Percentiles rank a stretch among this genome's conserved stretches.
Conservation (phyloP, 495 filamentous ascomycete genomes). For the Annulohypoxylon moriforme region DNA sequence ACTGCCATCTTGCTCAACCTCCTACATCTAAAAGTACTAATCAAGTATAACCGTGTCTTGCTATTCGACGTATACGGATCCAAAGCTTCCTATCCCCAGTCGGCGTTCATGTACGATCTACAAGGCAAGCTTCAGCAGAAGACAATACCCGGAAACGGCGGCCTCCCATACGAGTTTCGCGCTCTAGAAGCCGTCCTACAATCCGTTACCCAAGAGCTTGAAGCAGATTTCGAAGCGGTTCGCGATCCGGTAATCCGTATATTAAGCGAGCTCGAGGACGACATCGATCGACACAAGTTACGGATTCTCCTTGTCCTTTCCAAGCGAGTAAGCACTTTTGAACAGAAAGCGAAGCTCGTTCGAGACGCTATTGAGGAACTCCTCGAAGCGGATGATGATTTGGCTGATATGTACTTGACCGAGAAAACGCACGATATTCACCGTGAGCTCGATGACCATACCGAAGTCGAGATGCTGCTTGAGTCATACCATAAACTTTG, state of each 20-base stretch:
- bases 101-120: constrained; percentile 94
- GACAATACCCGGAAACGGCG: constrained; percentile 59
- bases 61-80: constrained; percentile 96
- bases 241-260: constrained; percentile 91
- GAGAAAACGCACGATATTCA: constrained; percentile 81
- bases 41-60: constrained; percentile 92
- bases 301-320: constrained; percentile 90
- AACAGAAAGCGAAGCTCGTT: constrained; percentile 94
- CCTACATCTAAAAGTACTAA: constrained; percentile 90
- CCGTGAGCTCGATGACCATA: constrained; percentile 87
- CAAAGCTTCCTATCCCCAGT: constrained; percentile 94
- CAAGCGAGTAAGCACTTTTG: constrained; percentile 95
- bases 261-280: constrained; percentile 90
- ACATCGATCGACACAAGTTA: constrained; percentile 95
- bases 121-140: constrained; percentile 71
- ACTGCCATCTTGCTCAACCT: constrained; percentile 95
- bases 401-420: constrained; percentile 93
- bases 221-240: constrained; percentile 92
- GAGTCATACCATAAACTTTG: constrained; percentile 98
- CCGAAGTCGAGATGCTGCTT: constrained; percentile 94
- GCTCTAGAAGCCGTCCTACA: constrained; percentile 85
- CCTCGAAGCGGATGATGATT: constrained; percentile 96
- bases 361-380: constrained; percentile 95
- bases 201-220: constrained; percentile 85
- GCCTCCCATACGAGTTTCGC: constrained; percentile 75